phyloP scores from a whole-genome alignment of 106 monocot species.

The Cymbidium sinense region DNA sequence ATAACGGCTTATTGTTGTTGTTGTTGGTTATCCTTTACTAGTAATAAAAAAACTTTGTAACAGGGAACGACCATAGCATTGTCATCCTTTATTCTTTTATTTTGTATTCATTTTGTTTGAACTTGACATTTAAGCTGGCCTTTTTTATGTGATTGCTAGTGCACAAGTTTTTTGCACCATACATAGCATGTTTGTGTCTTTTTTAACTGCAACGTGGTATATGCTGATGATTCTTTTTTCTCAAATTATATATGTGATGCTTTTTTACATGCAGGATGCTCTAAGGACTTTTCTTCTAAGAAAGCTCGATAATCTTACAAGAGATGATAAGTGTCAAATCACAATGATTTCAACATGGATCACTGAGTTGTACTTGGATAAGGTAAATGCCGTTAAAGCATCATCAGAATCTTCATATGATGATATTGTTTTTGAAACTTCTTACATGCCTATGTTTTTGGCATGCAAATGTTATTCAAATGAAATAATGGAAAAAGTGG shows the following conservation, averaged over 20 bases:
- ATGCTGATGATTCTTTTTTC: background rate
- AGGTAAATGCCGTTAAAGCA: conserved; percentile 35
- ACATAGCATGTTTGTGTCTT: background rate
- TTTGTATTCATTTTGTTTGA: background rate
- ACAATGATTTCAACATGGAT: conserved; percentile 98
- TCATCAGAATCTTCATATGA: background rate
- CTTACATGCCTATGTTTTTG: background rate
- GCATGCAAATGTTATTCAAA: background rate
- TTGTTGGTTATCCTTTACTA: background rate
- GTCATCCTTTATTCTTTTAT: too few relatives aligned
- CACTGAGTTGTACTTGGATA: conserved; percentile 94
- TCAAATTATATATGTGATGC: background rate
- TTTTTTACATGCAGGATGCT: conserved; percentile 64
- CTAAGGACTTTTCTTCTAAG: conserved; percentile 76
- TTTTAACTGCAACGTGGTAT: background rate
- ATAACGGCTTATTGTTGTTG: too few relatives aligned
- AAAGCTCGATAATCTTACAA: conserved; percentile 93
- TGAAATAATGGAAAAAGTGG: background rate
- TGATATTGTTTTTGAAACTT: background rate
- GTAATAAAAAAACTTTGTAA: background rate
- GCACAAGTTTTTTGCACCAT: background rate
- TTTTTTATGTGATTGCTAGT: background rate
- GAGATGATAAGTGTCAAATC: conserved; percentile 91
- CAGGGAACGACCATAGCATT: background rate
- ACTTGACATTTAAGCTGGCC: background rate